Evolutionary conservation across 2,329 filamentous ascomycete species (phyloP), one percentile per base, ranked within the genome.

Genomic region (Pseudocercospora macadamiae): DNA sequence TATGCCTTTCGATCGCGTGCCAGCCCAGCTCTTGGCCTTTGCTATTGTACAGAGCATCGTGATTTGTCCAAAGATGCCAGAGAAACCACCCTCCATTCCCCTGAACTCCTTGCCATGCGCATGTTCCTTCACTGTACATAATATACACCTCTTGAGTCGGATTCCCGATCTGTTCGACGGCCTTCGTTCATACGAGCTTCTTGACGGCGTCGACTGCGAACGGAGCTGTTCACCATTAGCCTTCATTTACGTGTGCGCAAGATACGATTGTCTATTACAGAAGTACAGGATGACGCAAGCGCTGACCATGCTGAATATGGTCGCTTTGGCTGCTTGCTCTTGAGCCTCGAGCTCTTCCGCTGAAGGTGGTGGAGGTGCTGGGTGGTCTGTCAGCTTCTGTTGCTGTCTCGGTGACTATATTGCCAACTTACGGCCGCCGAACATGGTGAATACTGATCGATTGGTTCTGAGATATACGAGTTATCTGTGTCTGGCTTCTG

Each of bases 231-330:
- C 19, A 23, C 30, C 32, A 39, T 62, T 36, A 61, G 52, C 26
- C 25, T 12, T 21, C 4, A 10, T 18, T 42, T 51, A 30, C 7
- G n/a, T n/a, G n/a, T n/a, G n/a, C 30, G 8, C 6, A 19, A 1
- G 4, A 25, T 28, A n/a, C n/a, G 18, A 4, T 8, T 2, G 2
- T 10, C 2, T 73, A 89, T 57, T 85, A 95, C 90, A 91, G 61
- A 95, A 78, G 73, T 93, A 93, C 49, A 95, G 82, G 51, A 89
- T 75, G 36, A 87, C 80, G 63, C 86, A 87, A 14, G 86, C 85
- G 36, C 84, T 82, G 55, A 88, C 72, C 62, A 88, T 88, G 69
- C 81, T 82, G 78, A 89, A 86, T 66, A 93, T 79, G 51, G 87
- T 89, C 67, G 82, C 80, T 70, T 79, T 79, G 51, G 90, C 89